A percentile compares a stretch with the other conserved stretches of the same genome.
Conservation (phyloP, 768 basidiomycete genomes). For the Tricholoma flavovirens region DNA sequence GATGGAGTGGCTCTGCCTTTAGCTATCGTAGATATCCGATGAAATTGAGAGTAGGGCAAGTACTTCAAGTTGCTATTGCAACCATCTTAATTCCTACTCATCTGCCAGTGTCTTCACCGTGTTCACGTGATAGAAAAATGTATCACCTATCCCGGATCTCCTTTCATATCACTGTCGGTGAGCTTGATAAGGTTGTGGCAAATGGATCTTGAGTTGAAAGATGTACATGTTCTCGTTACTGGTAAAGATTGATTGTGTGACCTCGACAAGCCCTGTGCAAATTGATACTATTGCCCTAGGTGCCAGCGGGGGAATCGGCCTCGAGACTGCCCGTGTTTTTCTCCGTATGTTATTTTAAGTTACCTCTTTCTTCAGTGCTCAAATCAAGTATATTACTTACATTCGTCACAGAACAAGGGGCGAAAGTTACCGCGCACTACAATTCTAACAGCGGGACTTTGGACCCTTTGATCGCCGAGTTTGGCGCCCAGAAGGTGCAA, state of each 20-base stretch:
- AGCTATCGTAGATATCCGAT: too few species aligned
- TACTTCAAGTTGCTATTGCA: too few species aligned
- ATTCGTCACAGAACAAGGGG: conserved; percentile 51
- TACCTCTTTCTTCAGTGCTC: neutral
- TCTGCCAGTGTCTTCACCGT: too few species aligned
- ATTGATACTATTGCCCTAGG: conserved; percentile 34
- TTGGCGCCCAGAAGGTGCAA: conserved; percentile 27
- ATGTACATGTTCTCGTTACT: conserved; percentile 64
- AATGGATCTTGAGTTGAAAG: conserved; percentile 52
- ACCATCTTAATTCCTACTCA: too few species aligned
- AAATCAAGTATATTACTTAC: neutral
- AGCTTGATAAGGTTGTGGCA: too few species aligned
- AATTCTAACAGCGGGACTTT: conserved; percentile 45
- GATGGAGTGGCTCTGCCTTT: too few species aligned
- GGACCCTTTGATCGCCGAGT: conserved; percentile 32
- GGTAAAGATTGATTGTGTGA: conserved; percentile 31
- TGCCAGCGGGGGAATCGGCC: conserved; percentile 72
- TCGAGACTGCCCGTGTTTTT: conserved; percentile 53
- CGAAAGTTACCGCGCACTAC: conserved; percentile 68
- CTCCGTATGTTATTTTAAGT: conserved; percentile 35
- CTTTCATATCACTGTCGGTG: too few species aligned
- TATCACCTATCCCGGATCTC: too few species aligned
- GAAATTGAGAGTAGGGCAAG: too few species aligned
- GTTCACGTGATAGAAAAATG: too few species aligned
- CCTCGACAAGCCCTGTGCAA: neutral